Percentiles rank a stretch among this genome's conserved stretches.
phyloP scores from a whole-genome alignment of 179 eudicot genomes.

The Kewa caespitosa region DNA sequence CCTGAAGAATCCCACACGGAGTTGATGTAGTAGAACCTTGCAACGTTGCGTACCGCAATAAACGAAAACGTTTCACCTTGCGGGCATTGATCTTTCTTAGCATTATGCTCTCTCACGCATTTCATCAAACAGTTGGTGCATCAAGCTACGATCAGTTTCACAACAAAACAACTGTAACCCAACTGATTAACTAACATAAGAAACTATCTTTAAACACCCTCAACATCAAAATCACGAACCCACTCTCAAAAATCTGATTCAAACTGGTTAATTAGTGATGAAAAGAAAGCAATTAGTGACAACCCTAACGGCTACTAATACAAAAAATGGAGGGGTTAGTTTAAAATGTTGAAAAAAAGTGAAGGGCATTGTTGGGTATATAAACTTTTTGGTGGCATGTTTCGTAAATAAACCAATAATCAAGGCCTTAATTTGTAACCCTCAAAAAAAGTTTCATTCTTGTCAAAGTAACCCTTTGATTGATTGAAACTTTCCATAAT shows the following conservation, averaged over 20 bases:
- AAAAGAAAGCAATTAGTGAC: not conserved
- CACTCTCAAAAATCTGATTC: not conserved
- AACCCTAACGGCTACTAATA: not conserved
- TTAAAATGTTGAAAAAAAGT: too few relatives aligned
- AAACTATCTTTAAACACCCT: not conserved
- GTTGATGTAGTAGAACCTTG: conserved; percentile 6
- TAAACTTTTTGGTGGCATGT: not conserved
- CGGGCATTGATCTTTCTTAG: conserved; percentile 26
- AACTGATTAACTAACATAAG: not conserved
- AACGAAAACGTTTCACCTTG: conserved; percentile 22
- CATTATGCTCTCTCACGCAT: conserved; percentile 23
- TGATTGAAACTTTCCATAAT: conserved; percentile 2
- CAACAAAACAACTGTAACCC: not conserved
- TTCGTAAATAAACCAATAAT: not conserved
- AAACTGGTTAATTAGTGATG: not conserved
- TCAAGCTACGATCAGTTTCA: not conserved
- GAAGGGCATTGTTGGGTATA: not conserved
- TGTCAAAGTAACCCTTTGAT: not conserved
- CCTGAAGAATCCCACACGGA: conserved; percentile 24
- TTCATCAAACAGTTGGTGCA: conserved; percentile 39
- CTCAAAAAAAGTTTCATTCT: not conserved
- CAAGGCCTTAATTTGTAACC: not conserved
- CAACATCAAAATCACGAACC: not conserved
- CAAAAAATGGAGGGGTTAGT: not conserved
- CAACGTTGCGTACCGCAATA: conserved; percentile 22